phyloP scores from a whole-genome alignment of 208 protist genomes.

The Acanthamoeba healyi region DNA sequence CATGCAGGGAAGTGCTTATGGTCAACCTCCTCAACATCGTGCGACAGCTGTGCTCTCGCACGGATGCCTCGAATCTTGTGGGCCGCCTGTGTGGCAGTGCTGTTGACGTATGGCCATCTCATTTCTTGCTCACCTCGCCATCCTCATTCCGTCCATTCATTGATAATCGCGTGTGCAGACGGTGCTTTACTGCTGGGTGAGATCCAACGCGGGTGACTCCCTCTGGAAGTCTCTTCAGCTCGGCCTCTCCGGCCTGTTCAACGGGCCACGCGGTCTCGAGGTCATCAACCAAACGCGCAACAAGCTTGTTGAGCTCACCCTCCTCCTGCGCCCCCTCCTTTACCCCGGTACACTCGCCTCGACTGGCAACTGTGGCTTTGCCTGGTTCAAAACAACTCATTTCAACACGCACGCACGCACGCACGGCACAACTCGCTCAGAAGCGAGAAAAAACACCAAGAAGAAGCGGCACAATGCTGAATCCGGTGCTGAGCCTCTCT shows the following conservation, averaged over 20 bases:
- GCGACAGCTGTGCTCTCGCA: neutral
- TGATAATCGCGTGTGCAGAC: neutral
- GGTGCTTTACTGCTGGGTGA: constrained; percentile 40
- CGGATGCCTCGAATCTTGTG: neutral
- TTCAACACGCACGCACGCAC: no score
- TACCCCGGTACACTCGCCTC: neutral
- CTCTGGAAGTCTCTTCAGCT: constrained; percentile 20
- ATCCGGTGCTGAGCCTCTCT: neutral
- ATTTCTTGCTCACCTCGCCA: neutral
- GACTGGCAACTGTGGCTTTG: neutral
- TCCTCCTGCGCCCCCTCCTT: neutral
- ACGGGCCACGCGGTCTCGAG: constrained; percentile 31
- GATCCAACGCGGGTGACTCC: neutral
- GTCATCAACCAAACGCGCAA: neutral
- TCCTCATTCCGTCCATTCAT: neutral
- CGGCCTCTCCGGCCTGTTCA: constrained; percentile 19
- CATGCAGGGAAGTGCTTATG: neutral
- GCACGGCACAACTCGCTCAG: neutral
- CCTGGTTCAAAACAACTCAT: no score
- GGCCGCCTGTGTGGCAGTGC: neutral
- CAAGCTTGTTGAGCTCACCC: constrained; percentile 21
- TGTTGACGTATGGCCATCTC: constrained; percentile 1
- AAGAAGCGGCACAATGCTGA: neutral
- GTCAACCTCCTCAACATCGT: neutral
- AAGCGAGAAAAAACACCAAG: neutral